Evolutionary conservation across 495 filamentous ascomycete species (phyloP), one percentile per base, ranked within the genome.

Genomic region (Patellaria atrata): DNA sequence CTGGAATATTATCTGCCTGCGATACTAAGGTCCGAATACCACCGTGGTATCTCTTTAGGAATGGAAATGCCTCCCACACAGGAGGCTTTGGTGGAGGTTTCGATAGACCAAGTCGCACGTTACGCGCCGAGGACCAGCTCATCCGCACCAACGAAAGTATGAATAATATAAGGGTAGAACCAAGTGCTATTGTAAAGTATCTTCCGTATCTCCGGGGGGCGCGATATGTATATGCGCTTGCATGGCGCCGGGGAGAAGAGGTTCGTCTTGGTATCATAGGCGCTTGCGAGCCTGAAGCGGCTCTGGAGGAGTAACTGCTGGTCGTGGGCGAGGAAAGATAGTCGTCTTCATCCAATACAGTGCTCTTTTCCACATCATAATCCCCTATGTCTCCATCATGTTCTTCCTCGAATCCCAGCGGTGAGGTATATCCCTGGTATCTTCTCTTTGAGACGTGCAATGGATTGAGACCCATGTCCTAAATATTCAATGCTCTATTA

Each of bases 1-100:
- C 79, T 8, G 85, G 75, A 1, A 64, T 53, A 38, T 78, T 82
- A 8, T 77, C 58, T 11, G 55, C 49, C 27, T 73, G 61, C 5
- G 70, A 52, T 0, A 80, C 70, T 39, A 93, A 45, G 2, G 62
- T 73, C 39, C 70, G 62, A 28, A 94, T 63, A 0, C 85, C 85
- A 11, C 85, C 85, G 53, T 89, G 78, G 52, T 94, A 94, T 35
- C 84, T 65, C 29, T 67, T 74, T 37, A 94, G 56, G 51, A 89
- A 84, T 1, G 72, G 72, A 51, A 91, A 94, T 3, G 61, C 63
- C 50, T 91, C 80, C 85, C 85, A 94, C 28, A 61, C 53, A 3
- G 71, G 71, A n/a, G 81, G 78, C 28, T 69, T 65, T 0, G 65
- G 55, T 3, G 69, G 55, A 3, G 65, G 62, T 27, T 67, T 65